Percentiles rank a stretch among this genome's conserved stretches.
These are phyloP conservation scores for Tulasnella sp. DNA, from an alignment of 768 basidiomycete species.

Conservation along the genomic window DNA sequence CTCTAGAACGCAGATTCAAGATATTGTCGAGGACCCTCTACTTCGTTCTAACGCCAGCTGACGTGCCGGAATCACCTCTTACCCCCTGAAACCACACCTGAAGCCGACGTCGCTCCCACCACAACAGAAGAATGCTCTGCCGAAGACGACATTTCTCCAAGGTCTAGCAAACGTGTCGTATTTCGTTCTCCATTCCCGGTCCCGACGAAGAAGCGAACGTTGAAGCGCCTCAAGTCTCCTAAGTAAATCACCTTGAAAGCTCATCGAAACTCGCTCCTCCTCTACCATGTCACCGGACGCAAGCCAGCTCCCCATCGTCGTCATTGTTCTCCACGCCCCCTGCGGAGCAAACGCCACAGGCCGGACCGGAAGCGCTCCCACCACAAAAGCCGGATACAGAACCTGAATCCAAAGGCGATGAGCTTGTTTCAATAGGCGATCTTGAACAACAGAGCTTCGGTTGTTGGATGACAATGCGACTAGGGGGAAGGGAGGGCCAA, in stretches of 20 bases:
- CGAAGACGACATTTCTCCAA: background rate
- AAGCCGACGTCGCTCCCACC: slow-evolving; percentile 12
- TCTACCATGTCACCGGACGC: background rate
- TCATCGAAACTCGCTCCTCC: background rate
- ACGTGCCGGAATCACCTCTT: slow-evolving; percentile 33
- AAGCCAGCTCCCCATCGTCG: background rate
- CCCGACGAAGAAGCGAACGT: background rate
- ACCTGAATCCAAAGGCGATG: slow-evolving; percentile 6
- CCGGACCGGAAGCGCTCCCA: background rate
- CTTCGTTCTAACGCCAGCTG: slow-evolving; percentile 87
- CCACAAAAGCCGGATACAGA: background rate
- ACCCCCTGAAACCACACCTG: slow-evolving; percentile 15
- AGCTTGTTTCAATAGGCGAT: slow-evolving; percentile 11
- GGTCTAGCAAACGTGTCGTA: background rate
- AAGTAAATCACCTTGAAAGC: background rate
- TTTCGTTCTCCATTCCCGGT: background rate
- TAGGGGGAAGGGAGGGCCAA: background rate
- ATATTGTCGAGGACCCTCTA: slow-evolving; percentile 95
- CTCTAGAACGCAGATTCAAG: slow-evolving; percentile 80
- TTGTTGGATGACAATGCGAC: slow-evolving; percentile 10
- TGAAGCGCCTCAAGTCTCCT: background rate
- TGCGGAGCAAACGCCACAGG: background rate
- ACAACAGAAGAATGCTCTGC: background rate
- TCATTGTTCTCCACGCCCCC: background rate
- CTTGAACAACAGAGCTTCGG: slow-evolving; percentile 10